A percentile compares a stretch with the other conserved stretches of the same genome.
phyloP scores from a whole-genome alignment of 768 basidiomycete species.

The Lactarius indigo region DNA sequence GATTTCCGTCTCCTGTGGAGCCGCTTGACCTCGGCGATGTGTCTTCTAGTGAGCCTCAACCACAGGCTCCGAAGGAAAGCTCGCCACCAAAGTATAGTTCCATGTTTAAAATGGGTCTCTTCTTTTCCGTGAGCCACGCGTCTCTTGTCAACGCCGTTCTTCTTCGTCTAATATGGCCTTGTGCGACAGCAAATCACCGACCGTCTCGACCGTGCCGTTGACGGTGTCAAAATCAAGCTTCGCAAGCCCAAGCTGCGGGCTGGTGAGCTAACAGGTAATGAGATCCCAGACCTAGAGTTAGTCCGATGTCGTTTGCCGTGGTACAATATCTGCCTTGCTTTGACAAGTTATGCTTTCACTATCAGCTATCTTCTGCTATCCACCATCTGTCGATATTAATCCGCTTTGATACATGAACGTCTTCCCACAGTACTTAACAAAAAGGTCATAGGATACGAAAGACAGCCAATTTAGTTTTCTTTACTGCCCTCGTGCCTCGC shows the following conservation, averaged over 20 bases:
- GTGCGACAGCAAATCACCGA: conserved; percentile 5
- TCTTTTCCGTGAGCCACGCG: not conserved
- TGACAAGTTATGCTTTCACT: not conserved
- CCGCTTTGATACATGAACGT: not conserved
- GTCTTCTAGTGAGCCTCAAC: not conserved
- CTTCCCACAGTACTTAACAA: not conserved
- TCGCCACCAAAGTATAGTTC: not conserved
- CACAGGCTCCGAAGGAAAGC: not conserved
- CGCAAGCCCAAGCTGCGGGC: conserved; percentile 7
- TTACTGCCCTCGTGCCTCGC: conserved; percentile 37
- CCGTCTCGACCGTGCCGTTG: conserved; percentile 4
- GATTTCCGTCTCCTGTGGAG: not conserved
- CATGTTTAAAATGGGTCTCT: conserved; percentile 2
- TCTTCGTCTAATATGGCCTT: not conserved
- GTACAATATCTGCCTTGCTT: not conserved
- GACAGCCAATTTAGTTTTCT: conserved; percentile 5
- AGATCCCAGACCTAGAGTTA: not conserved
- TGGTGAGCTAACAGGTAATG: not conserved
- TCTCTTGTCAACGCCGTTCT: not conserved
- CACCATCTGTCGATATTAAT: not conserved
- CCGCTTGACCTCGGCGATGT: not conserved
- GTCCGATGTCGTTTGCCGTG: not conserved
- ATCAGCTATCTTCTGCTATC: not conserved
- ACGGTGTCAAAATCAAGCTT: conserved; percentile 13
- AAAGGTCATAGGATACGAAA: conserved; percentile 5